phyloP scores from a whole-genome alignment of 2,329 filamentous ascomycete species.

The Lithohypha guttulata region DNA sequence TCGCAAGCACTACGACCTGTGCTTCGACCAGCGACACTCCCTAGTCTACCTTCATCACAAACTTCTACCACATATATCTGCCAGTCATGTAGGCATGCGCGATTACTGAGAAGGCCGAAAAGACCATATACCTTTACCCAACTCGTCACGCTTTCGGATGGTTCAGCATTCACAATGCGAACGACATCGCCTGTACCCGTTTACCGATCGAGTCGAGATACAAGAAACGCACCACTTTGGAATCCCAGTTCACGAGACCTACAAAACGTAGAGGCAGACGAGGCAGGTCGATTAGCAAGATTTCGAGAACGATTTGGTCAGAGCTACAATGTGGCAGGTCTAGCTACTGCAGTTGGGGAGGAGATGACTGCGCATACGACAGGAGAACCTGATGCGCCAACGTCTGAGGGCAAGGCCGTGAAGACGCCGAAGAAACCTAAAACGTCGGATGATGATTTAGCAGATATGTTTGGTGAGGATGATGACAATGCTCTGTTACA shows the following conservation, averaged over 20 bases:
- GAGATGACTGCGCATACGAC: conserved; percentile 16
- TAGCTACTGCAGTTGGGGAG: conserved; percentile 26
- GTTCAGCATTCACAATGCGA: conserved; percentile 57
- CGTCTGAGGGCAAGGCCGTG: conserved; percentile 28
- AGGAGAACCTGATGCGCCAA: conserved; percentile 22
- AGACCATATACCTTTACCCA: conserved; percentile 97
- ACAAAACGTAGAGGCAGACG: conserved; percentile 83
- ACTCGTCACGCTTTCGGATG: conserved; percentile 83
- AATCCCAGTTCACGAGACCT: conserved; percentile 74
- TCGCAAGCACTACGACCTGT: conserved; percentile 15
- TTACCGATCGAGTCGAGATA: conserved; percentile 64
- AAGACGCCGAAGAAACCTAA: conserved; percentile 30
- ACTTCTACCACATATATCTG: conserved; percentile 33
- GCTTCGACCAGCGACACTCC: conserved; percentile 17
- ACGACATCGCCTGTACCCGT: conserved; percentile 44
- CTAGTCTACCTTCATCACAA: conserved; percentile 12
- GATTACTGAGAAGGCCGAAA: conserved; percentile 75
- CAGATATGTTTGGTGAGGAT: conserved; percentile 32
- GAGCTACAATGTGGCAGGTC: conserved; percentile 63
- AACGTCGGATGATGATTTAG: conserved; percentile 34
- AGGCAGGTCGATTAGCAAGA: conserved; percentile 76
- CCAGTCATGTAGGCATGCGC: conserved; percentile 66
- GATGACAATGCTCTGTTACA: conserved; percentile 47
- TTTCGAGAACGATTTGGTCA: conserved; percentile 79
- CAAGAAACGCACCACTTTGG: conserved; percentile 81